phyloP scores from a whole-genome alignment of 2,329 filamentous ascomycete genomes.

The Venturia oleaginea region DNA sequence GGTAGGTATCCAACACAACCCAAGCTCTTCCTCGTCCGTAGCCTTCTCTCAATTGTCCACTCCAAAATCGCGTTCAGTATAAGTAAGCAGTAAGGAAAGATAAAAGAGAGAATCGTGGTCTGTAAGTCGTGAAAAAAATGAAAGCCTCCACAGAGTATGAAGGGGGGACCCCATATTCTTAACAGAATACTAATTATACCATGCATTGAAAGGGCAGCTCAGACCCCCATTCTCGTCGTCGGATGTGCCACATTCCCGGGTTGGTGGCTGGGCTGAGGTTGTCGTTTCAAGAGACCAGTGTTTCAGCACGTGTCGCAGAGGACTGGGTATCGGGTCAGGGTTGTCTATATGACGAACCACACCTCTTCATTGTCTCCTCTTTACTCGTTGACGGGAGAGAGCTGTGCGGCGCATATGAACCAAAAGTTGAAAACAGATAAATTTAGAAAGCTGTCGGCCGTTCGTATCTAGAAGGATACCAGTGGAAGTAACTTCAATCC shows the following conservation, averaged over 20 bases:
- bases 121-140: not conserved
- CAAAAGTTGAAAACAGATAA: too few species aligned
- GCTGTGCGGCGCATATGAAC: not conserved
- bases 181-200: not conserved
- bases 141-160: not conserved
- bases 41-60: too few species aligned
- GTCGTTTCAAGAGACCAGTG: not conserved
- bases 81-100: too few species aligned
- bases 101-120: too few species aligned
- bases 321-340: not conserved
- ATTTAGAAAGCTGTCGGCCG: too few species aligned
- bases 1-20: not conserved
- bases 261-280: not conserved
- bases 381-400: not conserved
- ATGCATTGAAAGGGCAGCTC: not conserved
- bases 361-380: not conserved
- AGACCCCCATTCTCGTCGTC: not conserved
- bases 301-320: not conserved
- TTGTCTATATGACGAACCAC: not conserved
- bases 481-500: not conserved
- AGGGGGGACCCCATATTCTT: not conserved
- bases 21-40: not conserved
- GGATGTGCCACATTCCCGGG: not conserved
- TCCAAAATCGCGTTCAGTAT: too few species aligned
- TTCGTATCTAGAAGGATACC: too few species aligned